Base-by-base conservation (phyloP, 495 filamentous ascomycete genomes). In the Penicillium paxilli region DNA sequence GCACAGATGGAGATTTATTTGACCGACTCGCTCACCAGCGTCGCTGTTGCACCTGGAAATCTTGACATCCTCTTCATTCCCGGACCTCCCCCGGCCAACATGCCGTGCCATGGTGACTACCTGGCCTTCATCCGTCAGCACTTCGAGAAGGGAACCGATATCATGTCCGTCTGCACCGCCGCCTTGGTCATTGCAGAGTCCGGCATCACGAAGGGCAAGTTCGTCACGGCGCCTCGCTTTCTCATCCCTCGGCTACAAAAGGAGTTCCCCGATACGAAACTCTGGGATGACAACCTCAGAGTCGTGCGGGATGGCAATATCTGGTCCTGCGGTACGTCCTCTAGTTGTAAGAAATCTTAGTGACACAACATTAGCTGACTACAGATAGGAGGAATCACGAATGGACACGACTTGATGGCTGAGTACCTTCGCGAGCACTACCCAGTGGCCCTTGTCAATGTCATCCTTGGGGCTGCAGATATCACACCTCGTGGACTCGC, bases 351-450 rank as follows among this genome's bases (percentile, higher is more conserved):
- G 7, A 5, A 5, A 14, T 42, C 35, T 16, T 38, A 14, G 35
- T 38, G n/a, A 19, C 35, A 19, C 35, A 38, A n/a, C 16, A 19
- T 26, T n/a, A 11, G 24, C 44, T 46, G 19, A 46, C 37, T 44
- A 38, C 30, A 14, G 45, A 20, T 38, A 85, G 82, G 82, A 8
- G 82, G 81, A 38, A 73, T 87, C 21, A 86, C 83, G 21, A 86
- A 85, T 55, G 82, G 83, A 7, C 81, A 83, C 57, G 84, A 87
- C 55, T 70, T 86, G 40, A 77, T 84, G 7, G 71, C 80, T 8
- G 75, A 74, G 21, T 87, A 84, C 58, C 64, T 78, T 14, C 71
- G 78, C 12, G 65, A 72, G 6, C 66, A 71, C 4, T 84, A 81
- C 52, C 74, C 79, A 0, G 66, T 66, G 0, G 61, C 75, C 0